Conservation (phyloP, 139 green algal species). For the Chlorella sp. region DNA sequence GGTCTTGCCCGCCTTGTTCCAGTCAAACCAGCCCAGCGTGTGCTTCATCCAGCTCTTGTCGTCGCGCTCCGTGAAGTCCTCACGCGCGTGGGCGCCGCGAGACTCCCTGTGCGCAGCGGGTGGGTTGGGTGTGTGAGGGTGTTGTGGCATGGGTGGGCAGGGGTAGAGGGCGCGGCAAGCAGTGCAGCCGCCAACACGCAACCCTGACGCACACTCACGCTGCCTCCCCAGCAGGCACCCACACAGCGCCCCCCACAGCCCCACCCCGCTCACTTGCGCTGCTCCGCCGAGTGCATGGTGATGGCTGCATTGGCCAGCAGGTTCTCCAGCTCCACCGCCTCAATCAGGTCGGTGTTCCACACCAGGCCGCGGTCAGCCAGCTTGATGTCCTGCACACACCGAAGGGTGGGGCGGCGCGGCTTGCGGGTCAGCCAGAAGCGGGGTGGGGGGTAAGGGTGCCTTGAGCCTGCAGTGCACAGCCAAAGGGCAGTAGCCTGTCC, state of each 20-base stretch:
- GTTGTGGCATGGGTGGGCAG: no score
- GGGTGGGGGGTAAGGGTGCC: no score
- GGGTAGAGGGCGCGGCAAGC: no score
- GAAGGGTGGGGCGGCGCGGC: background rate
- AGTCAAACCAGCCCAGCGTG: constrained; percentile 88
- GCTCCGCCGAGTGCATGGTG: constrained; percentile 86
- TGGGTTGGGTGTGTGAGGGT: no score
- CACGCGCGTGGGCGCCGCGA: constrained; percentile 94
- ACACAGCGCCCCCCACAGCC: no score
- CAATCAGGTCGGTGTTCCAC: constrained; percentile 96
- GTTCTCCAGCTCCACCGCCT: constrained; percentile 99
- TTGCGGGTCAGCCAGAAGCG: no score
- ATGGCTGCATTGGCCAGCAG: constrained; percentile 91
- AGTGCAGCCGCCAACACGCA: no score
- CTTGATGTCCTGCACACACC: constrained; percentile 24
- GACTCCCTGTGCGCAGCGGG: constrained; percentile 76
- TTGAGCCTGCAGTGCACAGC: no score
- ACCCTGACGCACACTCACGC: no score
- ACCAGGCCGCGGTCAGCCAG: constrained; percentile 73
- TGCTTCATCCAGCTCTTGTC: constrained; percentile 99
- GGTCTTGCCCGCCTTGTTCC: constrained; percentile 21
- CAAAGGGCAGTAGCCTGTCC: no score
- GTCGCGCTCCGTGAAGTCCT: constrained; percentile 94
- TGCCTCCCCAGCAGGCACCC: no score
- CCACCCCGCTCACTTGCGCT: constrained; percentile 47